Percentiles rank a stretch among this genome's conserved stretches.
Evolutionary conservation across 169 alveolate genomes (phyloP).

Genomic region (Plasmodium cynomolgi): DNA sequence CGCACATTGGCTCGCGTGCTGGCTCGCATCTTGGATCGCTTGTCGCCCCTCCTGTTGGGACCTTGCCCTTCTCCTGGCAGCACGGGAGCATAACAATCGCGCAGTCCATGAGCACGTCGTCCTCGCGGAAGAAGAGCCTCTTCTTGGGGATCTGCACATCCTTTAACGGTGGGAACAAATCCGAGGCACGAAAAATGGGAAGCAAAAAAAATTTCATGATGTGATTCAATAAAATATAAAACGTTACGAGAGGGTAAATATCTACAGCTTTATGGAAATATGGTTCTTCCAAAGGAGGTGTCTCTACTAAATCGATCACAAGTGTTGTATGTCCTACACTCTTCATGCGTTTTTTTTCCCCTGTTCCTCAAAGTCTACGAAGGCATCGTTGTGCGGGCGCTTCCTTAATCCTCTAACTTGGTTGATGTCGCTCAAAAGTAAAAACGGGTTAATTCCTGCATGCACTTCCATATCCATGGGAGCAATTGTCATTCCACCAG

Average conservation of each 20-base stretch:
- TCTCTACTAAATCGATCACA: too few relatives aligned
- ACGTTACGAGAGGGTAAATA: neutral
- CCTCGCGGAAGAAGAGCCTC: neutral
- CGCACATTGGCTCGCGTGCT: neutral
- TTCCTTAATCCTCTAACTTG: too few relatives aligned
- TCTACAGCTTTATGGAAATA: too few relatives aligned
- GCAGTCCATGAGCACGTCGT: neutral
- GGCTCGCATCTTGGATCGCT: too few relatives aligned
- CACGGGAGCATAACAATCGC: neutral
- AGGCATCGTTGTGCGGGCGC: neutral
- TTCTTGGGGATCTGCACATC: neutral
- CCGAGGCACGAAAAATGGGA: neutral
- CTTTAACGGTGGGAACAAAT: neutral
- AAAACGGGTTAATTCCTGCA: neutral
- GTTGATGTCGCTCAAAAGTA: neutral
- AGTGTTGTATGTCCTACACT: neutral
- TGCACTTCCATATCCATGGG: neutral
- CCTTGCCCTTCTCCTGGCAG: neutral
- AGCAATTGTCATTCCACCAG: too few relatives aligned
- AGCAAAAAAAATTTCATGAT: neutral
- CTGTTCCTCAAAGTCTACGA: neutral
- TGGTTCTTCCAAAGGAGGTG: neutral
- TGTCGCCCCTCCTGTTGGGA: too few relatives aligned
- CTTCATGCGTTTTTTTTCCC: neutral
- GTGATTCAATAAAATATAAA: neutral